A percentile compares a stretch with the other conserved stretches of the same genome.
These are phyloP conservation scores for Holtermannia corniformis DNA, from an alignment of 768 basidiomycete genomes.

Conservation along the genomic window DNA sequence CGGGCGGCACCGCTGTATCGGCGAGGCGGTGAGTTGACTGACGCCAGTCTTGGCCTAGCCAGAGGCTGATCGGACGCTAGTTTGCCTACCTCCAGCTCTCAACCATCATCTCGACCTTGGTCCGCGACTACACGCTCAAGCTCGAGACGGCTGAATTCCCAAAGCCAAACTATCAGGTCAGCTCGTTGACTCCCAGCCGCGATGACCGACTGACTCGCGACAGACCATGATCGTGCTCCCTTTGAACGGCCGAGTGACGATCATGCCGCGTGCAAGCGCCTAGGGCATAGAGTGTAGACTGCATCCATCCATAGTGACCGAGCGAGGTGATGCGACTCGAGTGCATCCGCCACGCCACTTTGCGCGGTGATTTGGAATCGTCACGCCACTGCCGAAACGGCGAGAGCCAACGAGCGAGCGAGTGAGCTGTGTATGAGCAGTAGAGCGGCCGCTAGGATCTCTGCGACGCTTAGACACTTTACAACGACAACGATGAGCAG, in stretches of 20 bases:
- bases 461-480: slow-evolving; percentile 8
- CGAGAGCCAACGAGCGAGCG: too few relatives aligned
- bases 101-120: slow-evolving; percentile 64
- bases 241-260: slow-evolving; percentile 24
- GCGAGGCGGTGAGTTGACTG: slow-evolving; percentile 57
- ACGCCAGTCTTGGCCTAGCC: not conserved
- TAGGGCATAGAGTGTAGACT: too few relatives aligned
- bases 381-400: too few relatives aligned
- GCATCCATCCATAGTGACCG: too few relatives aligned
- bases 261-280: slow-evolving; percentile 14
- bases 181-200: slow-evolving; percentile 34
- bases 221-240: slow-evolving; percentile 95
- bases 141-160: slow-evolving; percentile 60
- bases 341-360: not conserved
- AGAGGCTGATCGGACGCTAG: slow-evolving; percentile 41
- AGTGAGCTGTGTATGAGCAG: too few relatives aligned
- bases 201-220: not conserved
- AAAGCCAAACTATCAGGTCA: slow-evolving; percentile 77
- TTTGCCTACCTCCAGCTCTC: slow-evolving; percentile 94
- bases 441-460: slow-evolving; percentile 17
- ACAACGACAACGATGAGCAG: slow-evolving; percentile 3
- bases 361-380: not conserved
- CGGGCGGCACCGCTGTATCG: slow-evolving; percentile 88
- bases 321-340: too few relatives aligned
- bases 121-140: slow-evolving; percentile 65